phyloP scores from a whole-genome alignment of 495 filamentous ascomycete species.

The Podospora tetraspora region DNA sequence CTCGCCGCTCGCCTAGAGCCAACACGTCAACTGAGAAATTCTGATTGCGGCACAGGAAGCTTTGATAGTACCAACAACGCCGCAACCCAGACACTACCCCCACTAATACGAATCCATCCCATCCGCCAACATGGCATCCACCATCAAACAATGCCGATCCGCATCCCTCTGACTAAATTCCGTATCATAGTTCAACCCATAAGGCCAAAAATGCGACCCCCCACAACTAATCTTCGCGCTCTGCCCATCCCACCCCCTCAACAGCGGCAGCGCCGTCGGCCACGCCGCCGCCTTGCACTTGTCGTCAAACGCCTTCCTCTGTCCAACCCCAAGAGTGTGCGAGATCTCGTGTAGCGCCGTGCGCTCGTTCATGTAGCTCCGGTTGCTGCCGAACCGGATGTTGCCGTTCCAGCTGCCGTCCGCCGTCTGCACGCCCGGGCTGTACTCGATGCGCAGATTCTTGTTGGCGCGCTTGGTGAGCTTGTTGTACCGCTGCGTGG shows the following conservation, averaged over 20 bases:
- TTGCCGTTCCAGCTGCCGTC: constrained; percentile 42
- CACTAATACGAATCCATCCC: constrained; percentile 17
- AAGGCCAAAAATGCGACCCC: constrained; percentile 41
- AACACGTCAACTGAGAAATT: background rate
- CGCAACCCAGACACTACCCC: background rate
- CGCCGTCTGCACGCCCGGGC: constrained; percentile 36
- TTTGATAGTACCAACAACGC: background rate
- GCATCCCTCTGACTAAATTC: constrained; percentile 41
- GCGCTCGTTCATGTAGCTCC: constrained; percentile 43
- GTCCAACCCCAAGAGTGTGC: constrained; percentile 41
- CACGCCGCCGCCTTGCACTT: constrained; percentile 34
- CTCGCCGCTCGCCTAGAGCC: background rate
- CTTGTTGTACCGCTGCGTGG: constrained; percentile 34
- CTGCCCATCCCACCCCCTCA: constrained; percentile 34
- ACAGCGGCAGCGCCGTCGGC: constrained; percentile 33
- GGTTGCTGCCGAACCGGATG: constrained; percentile 40
- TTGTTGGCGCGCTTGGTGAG: constrained; percentile 30
- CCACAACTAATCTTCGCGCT: constrained; percentile 41
- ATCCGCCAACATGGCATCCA: constrained; percentile 38
- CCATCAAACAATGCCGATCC: constrained; percentile 32
- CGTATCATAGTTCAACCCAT: constrained; percentile 40
- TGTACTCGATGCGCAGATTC: constrained; percentile 33
- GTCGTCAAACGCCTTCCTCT: constrained; percentile 34
- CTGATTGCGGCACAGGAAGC: background rate
- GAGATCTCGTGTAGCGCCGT: constrained; percentile 44